Evolutionary conservation across 2,329 filamentous ascomycete species (phyloP), one percentile per base, ranked within the genome.

Genomic region (Hypoxylon sp.): DNA sequence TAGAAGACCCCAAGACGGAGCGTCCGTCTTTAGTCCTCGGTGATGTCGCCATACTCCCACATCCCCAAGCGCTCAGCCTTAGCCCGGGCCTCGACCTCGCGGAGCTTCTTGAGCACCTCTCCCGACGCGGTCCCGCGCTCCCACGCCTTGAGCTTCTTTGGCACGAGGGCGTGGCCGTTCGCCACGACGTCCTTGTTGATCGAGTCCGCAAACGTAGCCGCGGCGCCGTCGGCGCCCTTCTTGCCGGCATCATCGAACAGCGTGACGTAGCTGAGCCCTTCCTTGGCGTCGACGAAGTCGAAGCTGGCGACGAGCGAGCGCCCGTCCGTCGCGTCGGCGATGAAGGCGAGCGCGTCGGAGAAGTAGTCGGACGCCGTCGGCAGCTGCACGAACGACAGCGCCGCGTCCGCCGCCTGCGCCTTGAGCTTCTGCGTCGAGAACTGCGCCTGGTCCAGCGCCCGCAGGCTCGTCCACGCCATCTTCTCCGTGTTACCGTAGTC

Each of bases 21-120:
- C n/a, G n/a, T n/a, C n/a, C n/a, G n/a, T n/a, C n/a, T 17, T 74
- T 86, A 92, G 71, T 96, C 92, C 79, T 97, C 93, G 11, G 92
- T 96, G 71, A 97, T 83, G 74, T 98, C 95, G 67, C 95, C 95
- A 76, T 98, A 99, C 83, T 99, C 95, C 93, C 94, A 99, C 84
- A 97, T 95, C 38, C 95, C 95, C 65, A 87, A 81, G 62, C 92
- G 86, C 55, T 88, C 87, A 52, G 84, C 80, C 84, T 96, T 97
- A 3, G 94, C 94, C 74, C 88, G 82, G 29, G 83, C 81, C 80
- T 96, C 89, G 48, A 89, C 84, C 74, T 89, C 83, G 70, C 85
- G 88, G 60, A 97, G 78, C 67, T 85, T 84, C 74, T 86, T 84
- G 62, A 97, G 77, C 38, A 92, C 86, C 27, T 90, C 83, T 55